Evolutionary conservation across 495 filamentous ascomycete species (phyloP), one percentile per base, ranked within the genome.

Genomic region (Margaritispora aquatica): DNA sequence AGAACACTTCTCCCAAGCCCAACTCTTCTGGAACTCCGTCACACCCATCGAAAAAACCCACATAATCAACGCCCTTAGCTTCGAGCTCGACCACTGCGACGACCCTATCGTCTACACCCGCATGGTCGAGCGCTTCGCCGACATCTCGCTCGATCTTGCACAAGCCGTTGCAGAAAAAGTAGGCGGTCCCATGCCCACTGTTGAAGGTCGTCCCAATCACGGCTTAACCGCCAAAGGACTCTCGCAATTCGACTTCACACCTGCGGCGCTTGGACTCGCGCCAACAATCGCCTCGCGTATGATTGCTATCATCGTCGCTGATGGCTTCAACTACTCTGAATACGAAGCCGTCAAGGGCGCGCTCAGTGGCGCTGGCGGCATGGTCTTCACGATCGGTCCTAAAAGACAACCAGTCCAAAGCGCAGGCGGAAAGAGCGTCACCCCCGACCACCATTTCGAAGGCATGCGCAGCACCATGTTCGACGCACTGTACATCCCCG

Each of bases 41-140:
- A 84, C 83, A 0, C 65, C 75, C 1, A 73, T 80, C 36, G 92
- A 96, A 70, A 86, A 91, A 69, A 60, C 69, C 13, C 90, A 96
- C 71, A 66, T 94, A 2, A 73, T 78, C 23, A 79, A 77, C 47
- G 89, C 92, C 0, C 79, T 96, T 46, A 74, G 77, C 3, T 96
- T 96, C 69, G 92, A 96, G 72, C 81, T 96, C 7, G 88, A 91
- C 65, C 91, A 96, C 71, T 96, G 92, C 70, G 90, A 95, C 48
- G 90, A 96, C 50, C 85, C 86, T 0, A 65, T 88, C 23, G 90
- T 96, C 21, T 95, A 92, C 67, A 76, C 83, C 54, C 80, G 86
- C 64, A 84, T 94, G 74, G 76, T 78, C 2, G 73, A 86, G 51
- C 85, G 91, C 22, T 74, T 94, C 3, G 74, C 83, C 2, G 84